Conservation (phyloP, 345 rosid species). For the Hevea brasiliensis region DNA sequence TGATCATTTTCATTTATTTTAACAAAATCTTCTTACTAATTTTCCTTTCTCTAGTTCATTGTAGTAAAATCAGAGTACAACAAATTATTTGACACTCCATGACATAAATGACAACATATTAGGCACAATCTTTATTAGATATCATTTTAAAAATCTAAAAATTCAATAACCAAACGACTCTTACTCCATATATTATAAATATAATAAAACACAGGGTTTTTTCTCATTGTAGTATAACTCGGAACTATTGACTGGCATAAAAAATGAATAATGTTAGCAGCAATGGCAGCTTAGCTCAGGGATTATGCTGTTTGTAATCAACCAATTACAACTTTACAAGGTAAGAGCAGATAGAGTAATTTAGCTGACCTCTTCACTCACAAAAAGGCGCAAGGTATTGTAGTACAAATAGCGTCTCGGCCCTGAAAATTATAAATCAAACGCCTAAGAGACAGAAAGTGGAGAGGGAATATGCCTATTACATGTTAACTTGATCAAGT, state of each 20-base stretch:
- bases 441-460: not conserved
- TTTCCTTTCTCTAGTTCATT: not conserved
- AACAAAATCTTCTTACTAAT: not conserved
- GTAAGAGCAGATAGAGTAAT: not conserved
- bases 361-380: slow-evolving; percentile 71
- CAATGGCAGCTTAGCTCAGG: not conserved
- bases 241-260: not conserved
- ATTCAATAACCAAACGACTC: not conserved
- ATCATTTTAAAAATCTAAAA: not conserved
- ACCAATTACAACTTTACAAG: not conserved
- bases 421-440: slow-evolving; percentile 42
- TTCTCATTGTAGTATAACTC: not conserved
- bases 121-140: not conserved
- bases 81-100: not conserved
- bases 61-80: not conserved
- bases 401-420: slow-evolving; percentile 75
- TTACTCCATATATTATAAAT: not conserved
- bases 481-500: not conserved
- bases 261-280: not conserved
- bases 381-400: slow-evolving; percentile 57
- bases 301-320: not conserved
- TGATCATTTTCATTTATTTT: not conserved
- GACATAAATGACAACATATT: not conserved
- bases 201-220: not conserved
- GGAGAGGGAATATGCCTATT: not conserved